A percentile compares a stretch with the other conserved stretches of the same genome.
These are phyloP conservation scores for Alternaria metachromatica DNA, from an alignment of 2,329 filamentous ascomycete genomes.

Conservation along the genomic window DNA sequence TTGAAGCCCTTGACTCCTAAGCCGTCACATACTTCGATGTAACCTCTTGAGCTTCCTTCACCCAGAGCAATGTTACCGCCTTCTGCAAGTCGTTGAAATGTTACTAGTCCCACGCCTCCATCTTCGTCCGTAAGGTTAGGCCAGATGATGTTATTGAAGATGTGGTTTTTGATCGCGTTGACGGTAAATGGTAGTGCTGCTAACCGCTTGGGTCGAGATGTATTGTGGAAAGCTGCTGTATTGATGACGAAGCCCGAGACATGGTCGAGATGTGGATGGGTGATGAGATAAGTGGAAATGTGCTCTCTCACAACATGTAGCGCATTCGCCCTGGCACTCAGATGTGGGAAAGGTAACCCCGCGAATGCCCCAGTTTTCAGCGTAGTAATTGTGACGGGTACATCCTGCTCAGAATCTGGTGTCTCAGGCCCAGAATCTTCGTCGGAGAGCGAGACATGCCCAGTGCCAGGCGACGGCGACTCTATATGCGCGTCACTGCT, in stretches of 20 bases:
- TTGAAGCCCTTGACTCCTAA: slow-evolving; percentile 87
- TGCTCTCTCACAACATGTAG: slow-evolving; percentile 78
- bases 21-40: slow-evolving; percentile 86
- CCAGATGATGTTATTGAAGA: slow-evolving; percentile 99
- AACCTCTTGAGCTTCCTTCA: slow-evolving; percentile 79
- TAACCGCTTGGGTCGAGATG: slow-evolving; percentile 79
- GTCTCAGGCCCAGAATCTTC: slow-evolving; percentile 40
- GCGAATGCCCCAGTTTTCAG: slow-evolving; percentile 74
- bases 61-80: slow-evolving; percentile 86
- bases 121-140: slow-evolving; percentile 97
- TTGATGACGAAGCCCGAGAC: slow-evolving; percentile 92
- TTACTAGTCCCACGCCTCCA: slow-evolving; percentile 89
- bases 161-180: slow-evolving; percentile 86
- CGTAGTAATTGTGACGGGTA: slow-evolving; percentile 59
- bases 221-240: slow-evolving; percentile 82
- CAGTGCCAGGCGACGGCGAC: slow-evolving; percentile 35
- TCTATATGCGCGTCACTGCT: slow-evolving; percentile 22
- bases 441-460: slow-evolving; percentile 28
- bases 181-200: slow-evolving; percentile 90
- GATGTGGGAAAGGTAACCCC: slow-evolving; percentile 73
- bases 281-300: slow-evolving; percentile 89
- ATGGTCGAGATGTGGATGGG: slow-evolving; percentile 96
- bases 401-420: slow-evolving; percentile 33
- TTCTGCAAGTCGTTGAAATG: slow-evolving; percentile 86
- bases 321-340: slow-evolving; percentile 76